A percentile compares a stretch with the other conserved stretches of the same genome.
Evolutionary conservation across 2,329 filamentous ascomycete genomes (phyloP).

Genomic region (Didymella keratinophila): DNA sequence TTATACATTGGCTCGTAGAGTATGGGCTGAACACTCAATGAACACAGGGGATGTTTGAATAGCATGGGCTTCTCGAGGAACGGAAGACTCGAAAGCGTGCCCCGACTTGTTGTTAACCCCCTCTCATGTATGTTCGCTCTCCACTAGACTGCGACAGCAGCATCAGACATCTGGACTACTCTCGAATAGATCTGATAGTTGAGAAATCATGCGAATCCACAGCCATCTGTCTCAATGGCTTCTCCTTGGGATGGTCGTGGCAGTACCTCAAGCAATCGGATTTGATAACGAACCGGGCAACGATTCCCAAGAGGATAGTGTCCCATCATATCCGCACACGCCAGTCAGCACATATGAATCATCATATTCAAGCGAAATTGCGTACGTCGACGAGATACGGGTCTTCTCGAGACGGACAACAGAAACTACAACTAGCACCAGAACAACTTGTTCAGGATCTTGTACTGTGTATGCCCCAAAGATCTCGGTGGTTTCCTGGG

Average conservation of each 20-base stretch:
- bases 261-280: background rate
- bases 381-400: background rate
- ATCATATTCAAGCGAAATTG: background rate
- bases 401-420: background rate
- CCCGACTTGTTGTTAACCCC: background rate
- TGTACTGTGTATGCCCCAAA: background rate
- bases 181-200: background rate
- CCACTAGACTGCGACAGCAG: background rate
- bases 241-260: background rate
- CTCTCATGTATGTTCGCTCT: background rate
- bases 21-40: background rate
- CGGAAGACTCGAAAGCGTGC: too few relatives aligned
- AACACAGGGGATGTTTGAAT: too few relatives aligned
- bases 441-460: background rate
- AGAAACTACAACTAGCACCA: too few relatives aligned
- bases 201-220: background rate
- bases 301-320: background rate
- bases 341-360: background rate
- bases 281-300: background rate
- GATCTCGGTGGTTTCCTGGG: slow-evolving; percentile 24
- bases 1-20: background rate
- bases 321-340: background rate
- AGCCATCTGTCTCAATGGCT: background rate
- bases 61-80: too few relatives aligned
- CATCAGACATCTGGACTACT: background rate